Conservation (phyloP, 2,329 filamentous ascomycete genomes). For the Ascochyta pisi region DNA sequence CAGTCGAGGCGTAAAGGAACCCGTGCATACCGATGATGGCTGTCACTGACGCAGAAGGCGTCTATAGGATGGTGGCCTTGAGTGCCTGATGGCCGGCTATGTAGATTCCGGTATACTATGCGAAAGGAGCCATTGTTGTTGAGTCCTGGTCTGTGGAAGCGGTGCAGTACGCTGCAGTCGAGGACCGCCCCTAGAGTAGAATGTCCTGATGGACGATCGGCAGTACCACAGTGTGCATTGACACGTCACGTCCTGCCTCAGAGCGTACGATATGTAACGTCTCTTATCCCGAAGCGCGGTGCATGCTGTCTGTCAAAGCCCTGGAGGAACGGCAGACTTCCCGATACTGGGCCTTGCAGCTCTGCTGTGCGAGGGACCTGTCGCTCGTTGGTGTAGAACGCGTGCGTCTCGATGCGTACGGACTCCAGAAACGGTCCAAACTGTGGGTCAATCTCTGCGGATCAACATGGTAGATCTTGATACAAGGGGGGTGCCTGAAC, state of each 20-base stretch:
- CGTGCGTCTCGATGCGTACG: not conserved
- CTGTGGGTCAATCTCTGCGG: not conserved
- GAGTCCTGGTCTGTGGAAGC: not conserved
- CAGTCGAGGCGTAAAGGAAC: not conserved
- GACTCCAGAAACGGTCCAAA: not conserved
- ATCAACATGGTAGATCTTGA: not conserved
- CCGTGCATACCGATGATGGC: not conserved
- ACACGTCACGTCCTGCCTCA: not conserved
- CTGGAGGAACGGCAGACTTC: not conserved
- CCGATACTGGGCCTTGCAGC: not conserved
- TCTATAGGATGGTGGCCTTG: not conserved
- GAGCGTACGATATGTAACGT: not conserved
- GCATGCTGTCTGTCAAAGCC: not conserved
- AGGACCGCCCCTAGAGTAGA: not conserved
- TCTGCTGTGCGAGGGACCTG: not conserved
- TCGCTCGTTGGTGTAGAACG: not conserved
- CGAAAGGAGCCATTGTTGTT: not conserved
- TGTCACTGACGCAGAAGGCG: not conserved
- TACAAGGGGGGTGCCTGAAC: too few species aligned
- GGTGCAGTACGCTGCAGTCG: not conserved
- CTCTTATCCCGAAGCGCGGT: not conserved
- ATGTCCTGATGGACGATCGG: not conserved
- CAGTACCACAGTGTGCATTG: not conserved
- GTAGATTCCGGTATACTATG: not conserved
- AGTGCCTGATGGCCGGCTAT: not conserved